Conservation (phyloP, 371 early-diverging fungal genomes). For the Rhizopus delemar region DNA sequence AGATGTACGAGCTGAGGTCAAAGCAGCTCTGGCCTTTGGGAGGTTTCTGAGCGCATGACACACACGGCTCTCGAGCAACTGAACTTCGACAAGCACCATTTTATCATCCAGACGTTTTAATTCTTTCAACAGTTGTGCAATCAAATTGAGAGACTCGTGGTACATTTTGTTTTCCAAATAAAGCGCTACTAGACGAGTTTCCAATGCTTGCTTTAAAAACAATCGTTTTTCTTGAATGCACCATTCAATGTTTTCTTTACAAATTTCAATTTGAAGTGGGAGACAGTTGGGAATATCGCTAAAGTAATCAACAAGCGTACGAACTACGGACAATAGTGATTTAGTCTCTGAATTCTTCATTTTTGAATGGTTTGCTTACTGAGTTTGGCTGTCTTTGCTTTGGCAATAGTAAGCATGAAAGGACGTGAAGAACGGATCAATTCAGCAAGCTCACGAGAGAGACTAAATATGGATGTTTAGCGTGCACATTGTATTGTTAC, state of each 20-base stretch:
- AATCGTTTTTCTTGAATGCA: slow-evolving; percentile 86
- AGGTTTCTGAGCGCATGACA: slow-evolving; percentile 93
- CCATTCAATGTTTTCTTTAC: slow-evolving; percentile 94
- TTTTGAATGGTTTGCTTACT: slow-evolving; percentile 52
- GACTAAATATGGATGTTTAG: slow-evolving; percentile 43
- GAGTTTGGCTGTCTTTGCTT: slow-evolving; percentile 96
- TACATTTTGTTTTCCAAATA: slow-evolving; percentile 94
- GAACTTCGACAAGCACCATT: slow-evolving; percentile 95
- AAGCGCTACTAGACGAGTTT: slow-evolving; percentile 91
- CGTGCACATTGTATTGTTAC: neutral
- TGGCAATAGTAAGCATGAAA: slow-evolving; percentile 84
- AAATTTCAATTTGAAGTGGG: slow-evolving; percentile 86
- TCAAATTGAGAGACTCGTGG: slow-evolving; percentile 85
- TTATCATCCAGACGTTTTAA: slow-evolving; percentile 98
- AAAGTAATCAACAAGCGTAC: slow-evolving; percentile 87
- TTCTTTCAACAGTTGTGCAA: slow-evolving; percentile 85
- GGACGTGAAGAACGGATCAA: slow-evolving; percentile 80
- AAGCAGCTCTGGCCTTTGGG: slow-evolving; percentile 93
- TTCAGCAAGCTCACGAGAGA: slow-evolving; percentile 74
- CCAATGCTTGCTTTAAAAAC: slow-evolving; percentile 92
- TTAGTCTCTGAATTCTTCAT: neutral
- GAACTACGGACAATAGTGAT: slow-evolving; percentile 54
- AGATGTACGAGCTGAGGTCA: slow-evolving; percentile 95
- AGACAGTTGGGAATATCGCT: slow-evolving; percentile 84
- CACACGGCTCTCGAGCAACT: slow-evolving; percentile 91